phyloP scores from a whole-genome alignment of 176 grass and related monocot species.

The Stipa capillata region DNA sequence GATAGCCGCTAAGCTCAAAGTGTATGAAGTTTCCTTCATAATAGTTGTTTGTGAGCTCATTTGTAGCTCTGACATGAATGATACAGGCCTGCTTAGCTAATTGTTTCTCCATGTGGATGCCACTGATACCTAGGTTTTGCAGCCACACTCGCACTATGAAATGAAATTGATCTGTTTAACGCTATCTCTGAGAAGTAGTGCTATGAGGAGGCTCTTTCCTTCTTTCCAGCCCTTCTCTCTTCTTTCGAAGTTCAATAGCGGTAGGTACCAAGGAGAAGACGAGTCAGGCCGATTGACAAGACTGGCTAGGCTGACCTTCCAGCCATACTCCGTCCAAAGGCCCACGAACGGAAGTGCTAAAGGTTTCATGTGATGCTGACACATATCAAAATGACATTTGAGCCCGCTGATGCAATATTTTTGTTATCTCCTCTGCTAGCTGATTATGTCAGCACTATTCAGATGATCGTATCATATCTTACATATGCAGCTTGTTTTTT shows the following conservation, averaged over 20 bases:
- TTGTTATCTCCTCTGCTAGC: no score
- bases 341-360: no score
- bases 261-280: background rate
- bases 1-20: background rate
- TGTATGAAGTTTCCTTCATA: background rate
- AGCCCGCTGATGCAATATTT: no score
- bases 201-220: no score
- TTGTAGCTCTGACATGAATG: background rate
- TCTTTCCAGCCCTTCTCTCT: no score
- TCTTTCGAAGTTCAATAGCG: no score
- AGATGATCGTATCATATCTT: slow-evolving; percentile 1
- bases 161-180: no score
- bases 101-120: background rate
- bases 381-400: no score
- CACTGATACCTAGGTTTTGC: background rate
- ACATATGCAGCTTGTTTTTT: slow-evolving; percentile 1
- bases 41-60: background rate
- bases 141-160: background rate
- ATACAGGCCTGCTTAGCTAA: background rate
- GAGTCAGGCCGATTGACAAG: background rate
- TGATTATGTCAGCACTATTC: slow-evolving; percentile 1
- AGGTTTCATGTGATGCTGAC: no score
- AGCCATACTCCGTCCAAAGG: background rate
- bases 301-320: background rate
- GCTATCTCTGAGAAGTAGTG: no score